Base-by-base conservation (phyloP, 257 asterid genomes). In the Nicotiana otophora region DNA sequence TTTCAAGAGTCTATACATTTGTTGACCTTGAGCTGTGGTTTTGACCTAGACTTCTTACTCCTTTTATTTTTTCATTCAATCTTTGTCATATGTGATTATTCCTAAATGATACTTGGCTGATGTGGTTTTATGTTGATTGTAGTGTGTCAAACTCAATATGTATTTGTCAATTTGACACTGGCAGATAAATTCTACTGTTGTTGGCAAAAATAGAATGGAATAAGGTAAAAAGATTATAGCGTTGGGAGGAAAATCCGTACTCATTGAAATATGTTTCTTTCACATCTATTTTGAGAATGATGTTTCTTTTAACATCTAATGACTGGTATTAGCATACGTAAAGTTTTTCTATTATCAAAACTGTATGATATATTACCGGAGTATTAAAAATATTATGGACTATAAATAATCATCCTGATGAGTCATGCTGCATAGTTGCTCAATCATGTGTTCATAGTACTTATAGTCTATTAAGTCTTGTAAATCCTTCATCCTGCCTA, bases 11-110 rank as follows among this genome's bases (percentile, higher is more conserved):
- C n/a, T 63, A 26, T 34, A 0, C 46, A n/a, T 2, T 61, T 30
- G 58, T 23, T 48, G 62, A 48, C 80, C 62, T 46, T 74, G 79
- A 72, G 61, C 78, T 72, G 36, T 72, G 61, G 33, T 72, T 72
- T 72, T 46, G 20, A 16, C 61, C 23, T 72, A 46, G 61, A 72
- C 20, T 72, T 72, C 7, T 42, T 42, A 42, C 12, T 42, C 11
- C 12, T n/a, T 39, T 11, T 70, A 70, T 70, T 69, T 72, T 58
- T 72, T 8, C 33, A 6, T 72, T 46, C 61, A 72, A 72, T 72
- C 57, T 20, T 54, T 23, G 26, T 42, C n/a, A 5, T 72, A 46
- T 46, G 61, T 72, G 39, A 72, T 72, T 70, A 46, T 48, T 46
- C 48, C 79, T 8, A 70, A 19, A 72, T 72, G 79, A 46, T 72